A percentile compares a stretch with the other conserved stretches of the same genome.
These are phyloP conservation scores for Gaeumannomyces tritici DNA, from an alignment of 2,329 filamentous ascomycete genomes.

Conservation along the genomic window DNA sequence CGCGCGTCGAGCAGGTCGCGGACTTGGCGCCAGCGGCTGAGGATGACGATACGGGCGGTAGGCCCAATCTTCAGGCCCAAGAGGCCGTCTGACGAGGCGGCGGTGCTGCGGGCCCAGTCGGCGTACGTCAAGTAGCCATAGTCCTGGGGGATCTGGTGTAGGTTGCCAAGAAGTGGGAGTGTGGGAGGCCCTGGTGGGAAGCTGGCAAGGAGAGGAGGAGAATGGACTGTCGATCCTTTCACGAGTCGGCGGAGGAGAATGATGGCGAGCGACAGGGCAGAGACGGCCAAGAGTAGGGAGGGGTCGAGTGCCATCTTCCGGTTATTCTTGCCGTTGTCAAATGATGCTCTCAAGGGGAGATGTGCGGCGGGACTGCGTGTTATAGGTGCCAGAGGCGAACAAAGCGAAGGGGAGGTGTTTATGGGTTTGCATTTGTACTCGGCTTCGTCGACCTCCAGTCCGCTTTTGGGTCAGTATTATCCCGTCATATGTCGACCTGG, in stretches of 20 bases:
- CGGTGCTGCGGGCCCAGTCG: conserved; percentile 33
- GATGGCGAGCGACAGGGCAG: too few relatives aligned
- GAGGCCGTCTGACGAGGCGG: conserved; percentile 15
- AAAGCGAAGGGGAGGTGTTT: too few relatives aligned
- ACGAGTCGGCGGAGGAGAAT: neutral
- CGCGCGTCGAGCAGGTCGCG: conserved; percentile 34
- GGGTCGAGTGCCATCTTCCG: too few relatives aligned
- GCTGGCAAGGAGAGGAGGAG: too few relatives aligned
- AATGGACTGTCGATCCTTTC: neutral
- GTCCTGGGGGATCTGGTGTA: conserved; percentile 16
- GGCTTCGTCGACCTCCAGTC: neutral
- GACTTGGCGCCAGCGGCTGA: conserved; percentile 31
- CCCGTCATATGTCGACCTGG: too few relatives aligned
- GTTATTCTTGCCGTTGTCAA: too few relatives aligned
- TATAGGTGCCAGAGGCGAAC: too few relatives aligned
- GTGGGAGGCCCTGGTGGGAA: conserved; percentile 36
- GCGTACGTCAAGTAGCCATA: conserved; percentile 28
- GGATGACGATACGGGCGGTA: conserved; percentile 18
- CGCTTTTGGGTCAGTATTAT: too few relatives aligned
- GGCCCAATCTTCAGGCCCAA: neutral
- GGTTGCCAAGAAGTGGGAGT: conserved; percentile 33
- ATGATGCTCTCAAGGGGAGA: too few relatives aligned
- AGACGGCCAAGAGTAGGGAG: too few relatives aligned
- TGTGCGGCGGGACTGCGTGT: too few relatives aligned
- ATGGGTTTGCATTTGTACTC: too few relatives aligned